phyloP scores from a whole-genome alignment of 352 stramenopile species.

The Globisporangium perplexum region DNA sequence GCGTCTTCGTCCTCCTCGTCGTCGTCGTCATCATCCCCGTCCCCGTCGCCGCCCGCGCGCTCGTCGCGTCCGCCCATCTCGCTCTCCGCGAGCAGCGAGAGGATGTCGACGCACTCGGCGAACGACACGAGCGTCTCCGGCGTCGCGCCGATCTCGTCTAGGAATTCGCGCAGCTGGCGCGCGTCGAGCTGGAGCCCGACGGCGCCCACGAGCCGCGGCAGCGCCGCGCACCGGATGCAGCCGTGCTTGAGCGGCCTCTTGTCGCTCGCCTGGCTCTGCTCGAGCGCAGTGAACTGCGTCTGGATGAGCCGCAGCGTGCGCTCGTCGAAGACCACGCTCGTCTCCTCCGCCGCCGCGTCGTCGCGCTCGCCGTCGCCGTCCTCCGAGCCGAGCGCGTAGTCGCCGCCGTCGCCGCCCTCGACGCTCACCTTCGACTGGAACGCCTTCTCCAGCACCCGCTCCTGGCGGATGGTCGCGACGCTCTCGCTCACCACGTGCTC shows the following conservation, averaged over 20 bases:
- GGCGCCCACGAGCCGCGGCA: conserved; percentile 34
- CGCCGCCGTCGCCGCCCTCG: conserved; percentile 7
- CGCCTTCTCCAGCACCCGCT: conserved; percentile 43
- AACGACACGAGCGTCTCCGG: conserved; percentile 70
- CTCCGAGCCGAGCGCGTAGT: background rate
- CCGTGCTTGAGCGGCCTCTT: conserved; percentile 19
- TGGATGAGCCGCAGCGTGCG: conserved; percentile 47
- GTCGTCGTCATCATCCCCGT: conserved; percentile 15
- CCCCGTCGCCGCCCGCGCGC: background rate
- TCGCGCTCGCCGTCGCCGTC: conserved; percentile 7
- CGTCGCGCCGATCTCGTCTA: conserved; percentile 70
- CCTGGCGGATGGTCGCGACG: conserved; percentile 61
- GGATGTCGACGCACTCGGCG: conserved; percentile 83
- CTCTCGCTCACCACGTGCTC: conserved; percentile 74
- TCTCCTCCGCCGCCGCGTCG: conserved; percentile 6
- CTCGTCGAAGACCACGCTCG: conserved; percentile 56
- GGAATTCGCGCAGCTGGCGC: conserved; percentile 38
- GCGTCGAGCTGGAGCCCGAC: conserved; percentile 38
- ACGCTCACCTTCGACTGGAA: conserved; percentile 17
- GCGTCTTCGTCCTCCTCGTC: conserved; percentile 19
- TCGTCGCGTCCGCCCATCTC: conserved; percentile 12
- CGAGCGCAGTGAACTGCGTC: conserved; percentile 41
- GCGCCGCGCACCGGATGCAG: conserved; percentile 44
- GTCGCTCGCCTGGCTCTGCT: conserved; percentile 17
- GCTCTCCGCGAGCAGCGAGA: conserved; percentile 69